Percentiles rank a stretch among this genome's conserved stretches.
phyloP scores from a whole-genome alignment of 352 stramenopile species.

The Globisporangium cylindrosporum region DNA sequence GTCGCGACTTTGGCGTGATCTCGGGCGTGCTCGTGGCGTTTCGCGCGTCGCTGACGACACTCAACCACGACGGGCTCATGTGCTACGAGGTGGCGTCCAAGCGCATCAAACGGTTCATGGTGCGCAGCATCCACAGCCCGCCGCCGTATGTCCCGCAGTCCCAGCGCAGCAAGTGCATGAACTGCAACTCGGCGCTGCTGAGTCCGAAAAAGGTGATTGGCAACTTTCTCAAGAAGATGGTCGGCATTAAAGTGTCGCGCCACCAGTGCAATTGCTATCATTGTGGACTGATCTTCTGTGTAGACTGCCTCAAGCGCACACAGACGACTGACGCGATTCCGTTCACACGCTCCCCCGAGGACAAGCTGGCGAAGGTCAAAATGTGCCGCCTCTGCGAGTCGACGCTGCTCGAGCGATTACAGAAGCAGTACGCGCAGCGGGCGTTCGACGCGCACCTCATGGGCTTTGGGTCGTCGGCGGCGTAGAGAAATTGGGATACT shows the following conservation, averaged over 20 bases:
- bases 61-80: constrained; percentile 75
- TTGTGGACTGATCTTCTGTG: constrained; percentile 75
- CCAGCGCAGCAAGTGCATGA: constrained; percentile 72
- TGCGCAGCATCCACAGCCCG: constrained; percentile 53
- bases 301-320: constrained; percentile 50
- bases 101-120: constrained; percentile 64
- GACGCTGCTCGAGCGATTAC: constrained; percentile 53
- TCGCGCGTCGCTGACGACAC: constrained; percentile 52
- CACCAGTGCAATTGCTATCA: constrained; percentile 83
- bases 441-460: constrained; percentile 58
- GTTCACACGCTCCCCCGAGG: constrained; percentile 56
- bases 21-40: constrained; percentile 57
- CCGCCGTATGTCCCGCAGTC: constrained; percentile 45
- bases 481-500: constrained; percentile 2
- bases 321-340: constrained; percentile 48
- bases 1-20: constrained; percentile 49
- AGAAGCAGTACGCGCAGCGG: constrained; percentile 48
- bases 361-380: constrained; percentile 49
- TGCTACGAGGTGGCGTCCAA: constrained; percentile 71
- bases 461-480: constrained; percentile 29
- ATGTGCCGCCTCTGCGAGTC: constrained; percentile 64
- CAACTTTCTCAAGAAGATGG: constrained; percentile 56
- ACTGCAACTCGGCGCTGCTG: constrained; percentile 55
- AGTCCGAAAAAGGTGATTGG: constrained; percentile 40
- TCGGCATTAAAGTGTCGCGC: constrained; percentile 40